phyloP scores from a whole-genome alignment of 2,329 filamentous ascomycete genomes.

The Lachnellula arida region DNA sequence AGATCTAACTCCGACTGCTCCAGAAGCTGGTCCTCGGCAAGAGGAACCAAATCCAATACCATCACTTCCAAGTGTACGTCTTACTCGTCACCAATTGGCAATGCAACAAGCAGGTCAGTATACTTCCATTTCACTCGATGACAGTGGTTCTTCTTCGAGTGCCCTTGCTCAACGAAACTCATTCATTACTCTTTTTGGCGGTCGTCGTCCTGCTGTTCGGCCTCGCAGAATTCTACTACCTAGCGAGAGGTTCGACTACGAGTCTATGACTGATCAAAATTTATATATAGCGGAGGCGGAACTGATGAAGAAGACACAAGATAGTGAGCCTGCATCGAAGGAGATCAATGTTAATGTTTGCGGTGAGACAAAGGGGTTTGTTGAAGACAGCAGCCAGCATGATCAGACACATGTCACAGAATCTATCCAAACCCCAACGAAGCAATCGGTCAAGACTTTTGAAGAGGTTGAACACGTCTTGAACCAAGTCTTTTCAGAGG shows the following conservation, averaged over 20 bases:
- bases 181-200: conserved; percentile 9
- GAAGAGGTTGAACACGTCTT: conserved; percentile 30
- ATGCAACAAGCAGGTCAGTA: conserved; percentile 32
- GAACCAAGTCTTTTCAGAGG: conserved; percentile 8
- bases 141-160: conserved; percentile 3
- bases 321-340: not conserved
- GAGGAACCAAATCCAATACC: conserved; percentile 4
- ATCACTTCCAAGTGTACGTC: conserved; percentile 13
- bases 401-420: not conserved
- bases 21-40: conserved; percentile 5
- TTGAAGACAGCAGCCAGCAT: not conserved
- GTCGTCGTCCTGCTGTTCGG: conserved; percentile 13
- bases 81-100: conserved; percentile 26
- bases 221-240: conserved; percentile 1
- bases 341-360: not conserved
- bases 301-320: conserved; percentile 8
- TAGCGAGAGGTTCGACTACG: conserved; percentile 1
- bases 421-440: conserved; percentile 3
- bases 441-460: conserved; percentile 20
- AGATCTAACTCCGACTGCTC: conserved; percentile 8
- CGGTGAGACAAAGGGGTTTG: not conserved
- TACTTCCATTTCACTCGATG: conserved; percentile 15
- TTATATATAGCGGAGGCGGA: conserved; percentile 24
- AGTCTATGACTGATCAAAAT: conserved; percentile 18
- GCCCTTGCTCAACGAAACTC: not conserved